Evolutionary conservation across 164 flowering plant species (phyloP), one percentile per base, ranked within the genome.

Genomic region (Annona squamosa): DNA sequence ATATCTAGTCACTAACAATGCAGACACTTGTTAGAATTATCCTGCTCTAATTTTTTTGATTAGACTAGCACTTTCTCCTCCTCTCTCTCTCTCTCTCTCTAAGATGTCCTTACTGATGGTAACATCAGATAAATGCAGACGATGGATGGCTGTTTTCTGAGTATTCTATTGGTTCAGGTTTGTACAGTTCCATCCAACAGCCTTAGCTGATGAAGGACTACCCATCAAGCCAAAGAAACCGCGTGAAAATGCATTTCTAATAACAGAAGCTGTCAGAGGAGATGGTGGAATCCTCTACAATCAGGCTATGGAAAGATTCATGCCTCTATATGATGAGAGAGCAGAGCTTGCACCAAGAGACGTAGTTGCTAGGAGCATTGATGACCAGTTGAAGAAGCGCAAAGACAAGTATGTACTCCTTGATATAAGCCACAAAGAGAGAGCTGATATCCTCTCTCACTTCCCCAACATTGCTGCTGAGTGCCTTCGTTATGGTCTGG

Each of bases 161-260:
- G 59, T 52, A 10, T 52, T 52, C 59, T 52, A 16, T 12, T 80
- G 76, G 18, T 52, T 69, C 88, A 95, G 99, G 83, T 95, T 95
- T 80, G 98, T 95, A 77, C 99, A 95, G 83, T 95, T 95, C 79
- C 99, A 95, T 77, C 99, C 98, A 46, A 95, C 99, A 46, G 98
- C 99, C 63, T 86, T 95, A 72, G 98, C 99, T 48, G 98, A 93
- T 71, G 94, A 91, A 81, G 99, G 98, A 42, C 96, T 93, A 75
- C 96, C 99, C 5, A 67, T 83, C 37, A 83, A 76, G 79, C 92
- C 91, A 69, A 79, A 63, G 59, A 83, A 85, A 68, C 57, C 82
- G 17, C 85, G 97, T 56, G 97, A 93, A 76, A 95, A 95, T 80
- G 92, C 97, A 70, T 95, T 95, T 81, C 89, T 95, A 65, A 91